Evolutionary conservation across 345 rosid genomes (phyloP).

Genomic region (Rhodamnia argentea): DNA sequence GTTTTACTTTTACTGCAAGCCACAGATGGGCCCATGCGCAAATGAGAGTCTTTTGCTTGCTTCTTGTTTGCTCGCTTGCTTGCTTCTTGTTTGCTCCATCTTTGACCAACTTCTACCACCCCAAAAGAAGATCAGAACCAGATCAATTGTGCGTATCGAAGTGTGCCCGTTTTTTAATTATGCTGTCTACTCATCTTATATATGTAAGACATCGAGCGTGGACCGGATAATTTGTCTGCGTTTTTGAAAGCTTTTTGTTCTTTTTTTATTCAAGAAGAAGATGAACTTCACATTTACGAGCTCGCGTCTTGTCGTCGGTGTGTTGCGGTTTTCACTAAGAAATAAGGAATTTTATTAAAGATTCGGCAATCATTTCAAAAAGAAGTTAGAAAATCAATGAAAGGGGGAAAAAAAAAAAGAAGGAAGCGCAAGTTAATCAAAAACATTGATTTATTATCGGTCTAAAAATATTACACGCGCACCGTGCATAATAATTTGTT

Average conservation of each 20-base stretch:
- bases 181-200: rapidly evolving
- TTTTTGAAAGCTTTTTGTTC: too few relatives aligned
- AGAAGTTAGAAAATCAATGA: neutral
- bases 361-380: neutral
- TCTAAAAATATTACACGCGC: neutral
- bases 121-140: neutral
- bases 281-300: neutral
- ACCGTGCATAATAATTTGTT: too few relatives aligned
- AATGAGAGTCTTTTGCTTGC: neutral
- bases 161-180: neutral
- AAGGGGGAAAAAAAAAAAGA: neutral
- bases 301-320: too few relatives aligned
- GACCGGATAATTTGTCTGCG: too few relatives aligned
- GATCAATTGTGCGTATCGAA: neutral
- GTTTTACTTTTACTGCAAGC: neutral
- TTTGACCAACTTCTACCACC: neutral
- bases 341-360: neutral
- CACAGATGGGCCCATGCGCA: neutral
- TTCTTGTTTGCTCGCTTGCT: neutral
- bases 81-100: neutral
- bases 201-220: neutral
- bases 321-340: neutral
- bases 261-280: too few relatives aligned
- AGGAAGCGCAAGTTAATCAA: neutral
- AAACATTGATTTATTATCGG: rapidly evolving